Conservation (phyloP, 306 rosid species). For the Trifolium fragiferum region DNA sequence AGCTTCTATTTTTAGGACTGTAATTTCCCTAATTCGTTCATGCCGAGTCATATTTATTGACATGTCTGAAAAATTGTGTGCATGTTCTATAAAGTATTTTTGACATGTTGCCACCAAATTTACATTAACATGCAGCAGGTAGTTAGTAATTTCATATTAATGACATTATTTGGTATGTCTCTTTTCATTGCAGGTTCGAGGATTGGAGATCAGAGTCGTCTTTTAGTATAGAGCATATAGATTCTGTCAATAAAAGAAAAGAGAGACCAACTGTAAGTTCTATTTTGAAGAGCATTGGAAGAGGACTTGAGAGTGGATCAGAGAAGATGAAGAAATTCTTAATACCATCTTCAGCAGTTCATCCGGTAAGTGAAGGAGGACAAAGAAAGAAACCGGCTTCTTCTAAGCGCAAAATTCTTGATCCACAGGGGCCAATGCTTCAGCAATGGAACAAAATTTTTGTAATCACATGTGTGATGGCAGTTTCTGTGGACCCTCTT, state of each 20-base stretch:
- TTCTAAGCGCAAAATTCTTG: conserved; percentile 54
- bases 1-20: neutral
- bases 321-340: conserved; percentile 40
- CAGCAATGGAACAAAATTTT: conserved; percentile 87
- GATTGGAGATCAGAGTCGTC: conserved; percentile 62
- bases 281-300: conserved; percentile 46
- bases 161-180: conserved; percentile 22
- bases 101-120: no score
- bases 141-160: no score
- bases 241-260: conserved; percentile 44
- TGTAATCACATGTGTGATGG: conserved; percentile 73
- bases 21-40: neutral
- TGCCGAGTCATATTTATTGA: no score
- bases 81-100: no score
- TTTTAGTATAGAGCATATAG: conserved; percentile 42
- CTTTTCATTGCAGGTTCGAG: conserved; percentile 58
- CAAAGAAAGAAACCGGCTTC: conserved; percentile 40
- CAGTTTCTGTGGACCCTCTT: conserved; percentile 81
- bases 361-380: conserved; percentile 45
- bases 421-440: conserved; percentile 79
- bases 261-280: conserved; percentile 43
- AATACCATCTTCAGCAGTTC: conserved; percentile 44
- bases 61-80: no score
- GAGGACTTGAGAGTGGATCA: conserved; percentile 35
- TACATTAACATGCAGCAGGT: no score